Conservation (phyloP, 352 stramenopile genomes). For the Pythium phragmiticola region DNA sequence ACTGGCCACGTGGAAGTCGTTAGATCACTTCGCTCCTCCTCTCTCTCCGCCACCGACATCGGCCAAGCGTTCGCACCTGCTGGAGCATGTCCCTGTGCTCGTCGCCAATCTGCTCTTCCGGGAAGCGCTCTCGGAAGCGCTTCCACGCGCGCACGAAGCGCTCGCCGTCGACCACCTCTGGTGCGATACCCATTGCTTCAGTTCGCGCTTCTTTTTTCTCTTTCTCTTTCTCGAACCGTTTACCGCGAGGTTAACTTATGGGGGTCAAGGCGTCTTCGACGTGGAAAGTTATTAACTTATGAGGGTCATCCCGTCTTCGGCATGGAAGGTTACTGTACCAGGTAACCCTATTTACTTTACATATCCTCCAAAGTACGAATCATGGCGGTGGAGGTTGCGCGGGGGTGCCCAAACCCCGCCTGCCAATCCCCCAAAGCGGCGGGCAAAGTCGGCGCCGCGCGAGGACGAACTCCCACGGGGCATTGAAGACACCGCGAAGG, state of each 20-base stretch:
- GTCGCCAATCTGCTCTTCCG: slow-evolving; percentile 21
- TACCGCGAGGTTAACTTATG: no score
- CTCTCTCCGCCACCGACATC: no score
- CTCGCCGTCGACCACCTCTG: slow-evolving; percentile 39
- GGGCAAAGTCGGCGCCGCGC: no score
- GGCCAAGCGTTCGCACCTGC: slow-evolving; percentile 8
- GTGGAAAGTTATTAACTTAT: no score
- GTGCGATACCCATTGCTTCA: slow-evolving; percentile 3
- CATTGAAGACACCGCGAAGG: neutral
- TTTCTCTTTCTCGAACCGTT: no score
- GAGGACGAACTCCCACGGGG: no score
- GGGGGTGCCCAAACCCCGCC: slow-evolving; percentile 12
- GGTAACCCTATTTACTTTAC: slow-evolving; percentile 15
- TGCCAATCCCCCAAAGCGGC: slow-evolving; percentile 13
- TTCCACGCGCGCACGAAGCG: slow-evolving; percentile 64
- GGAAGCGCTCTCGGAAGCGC: slow-evolving; percentile 43
- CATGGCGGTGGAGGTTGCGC: slow-evolving; percentile 22
- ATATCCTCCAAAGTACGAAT: slow-evolving; percentile 4
- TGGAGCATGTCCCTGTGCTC: slow-evolving; percentile 25
- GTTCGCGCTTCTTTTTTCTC: no score
- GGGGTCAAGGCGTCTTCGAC: no score
- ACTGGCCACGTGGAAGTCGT: neutral
- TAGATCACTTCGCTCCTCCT: no score
- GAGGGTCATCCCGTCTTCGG: no score
- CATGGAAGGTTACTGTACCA: neutral